Conservation (phyloP, 495 filamentous ascomycete genomes). For the Cairneyella variabilis region DNA sequence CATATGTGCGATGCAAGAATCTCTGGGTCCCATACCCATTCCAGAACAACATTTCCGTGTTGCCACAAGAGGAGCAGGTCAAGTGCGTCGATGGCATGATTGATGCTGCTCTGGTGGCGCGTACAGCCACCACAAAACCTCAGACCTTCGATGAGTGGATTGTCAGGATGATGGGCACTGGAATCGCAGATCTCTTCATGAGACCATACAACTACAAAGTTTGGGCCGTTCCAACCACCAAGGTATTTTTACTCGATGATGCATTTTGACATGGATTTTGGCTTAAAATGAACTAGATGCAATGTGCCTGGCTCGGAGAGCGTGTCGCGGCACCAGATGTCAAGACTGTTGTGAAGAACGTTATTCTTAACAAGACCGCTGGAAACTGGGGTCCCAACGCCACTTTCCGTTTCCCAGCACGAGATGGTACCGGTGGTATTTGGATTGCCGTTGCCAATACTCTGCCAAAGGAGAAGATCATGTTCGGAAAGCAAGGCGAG, state of each 20-base stretch:
- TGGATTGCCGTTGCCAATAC: conserved; percentile 98
- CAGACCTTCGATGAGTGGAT: conserved; percentile 99
- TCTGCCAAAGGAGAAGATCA: conserved; percentile 84
- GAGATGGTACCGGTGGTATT: conserved; percentile 94
- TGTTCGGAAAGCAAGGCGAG: conserved; percentile 78
- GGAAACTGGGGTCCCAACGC: conserved; percentile 98
- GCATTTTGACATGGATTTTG: too few species aligned
- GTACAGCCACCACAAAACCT: conserved; percentile 85
- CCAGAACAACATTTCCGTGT: conserved; percentile 99
- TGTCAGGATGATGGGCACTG: conserved; percentile 81
- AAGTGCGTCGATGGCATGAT: conserved; percentile 96
- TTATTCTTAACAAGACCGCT: conserved; percentile 92
- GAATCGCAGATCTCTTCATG: conserved; percentile 97
- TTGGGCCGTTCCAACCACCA: conserved; percentile 97
- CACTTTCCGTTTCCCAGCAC: conserved; percentile 97
- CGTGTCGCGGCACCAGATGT: conserved; percentile 96
- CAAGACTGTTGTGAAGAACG: conserved; percentile 92
- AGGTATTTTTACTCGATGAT: conserved; percentile 63
- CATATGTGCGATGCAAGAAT: conserved; percentile 94
- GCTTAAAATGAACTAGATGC: too few species aligned
- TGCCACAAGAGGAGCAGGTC: conserved; percentile 96
- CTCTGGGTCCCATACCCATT: conserved; percentile 98
- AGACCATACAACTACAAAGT: conserved; percentile 99
- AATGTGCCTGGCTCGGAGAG: conserved; percentile 98
- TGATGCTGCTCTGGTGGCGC: conserved; percentile 82